Evolutionary conservation across 352 stramenopile genomes (phyloP).

Genomic region (Pythium plurisporium): DNA sequence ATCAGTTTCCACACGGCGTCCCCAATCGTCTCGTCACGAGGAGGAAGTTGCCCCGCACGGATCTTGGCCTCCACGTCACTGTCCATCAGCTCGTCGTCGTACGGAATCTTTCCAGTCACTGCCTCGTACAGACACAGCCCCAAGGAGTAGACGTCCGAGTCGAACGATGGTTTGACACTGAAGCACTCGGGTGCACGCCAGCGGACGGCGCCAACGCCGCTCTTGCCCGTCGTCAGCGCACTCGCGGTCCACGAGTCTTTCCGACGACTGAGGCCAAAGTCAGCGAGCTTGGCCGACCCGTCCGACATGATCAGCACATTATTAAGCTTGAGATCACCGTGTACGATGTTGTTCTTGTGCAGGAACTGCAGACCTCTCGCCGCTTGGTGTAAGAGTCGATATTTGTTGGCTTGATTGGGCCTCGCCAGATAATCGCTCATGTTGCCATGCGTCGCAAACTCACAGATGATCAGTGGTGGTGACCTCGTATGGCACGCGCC

Average conservation of each 20-base stretch:
- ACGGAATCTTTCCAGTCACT: neutral
- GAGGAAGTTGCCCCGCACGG: neutral
- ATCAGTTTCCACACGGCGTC: neutral
- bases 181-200: neutral
- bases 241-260: neutral
- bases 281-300: neutral
- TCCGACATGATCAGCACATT: neutral
- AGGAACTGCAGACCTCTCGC: neutral
- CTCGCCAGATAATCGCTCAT: neutral
- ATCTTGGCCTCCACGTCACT: neutral
- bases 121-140: neutral
- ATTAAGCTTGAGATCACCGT: neutral
- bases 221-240: neutral
- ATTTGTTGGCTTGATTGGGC: neutral
- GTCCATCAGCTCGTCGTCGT: neutral
- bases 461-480: neutral
- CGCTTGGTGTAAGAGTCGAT: neutral
- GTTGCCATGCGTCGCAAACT: neutral
- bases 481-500: neutral
- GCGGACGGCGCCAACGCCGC: neutral
- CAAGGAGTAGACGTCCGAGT: neutral
- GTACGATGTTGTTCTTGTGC: neutral
- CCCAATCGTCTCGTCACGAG: neutral
- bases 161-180: neutral
- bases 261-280: neutral